A percentile compares a stretch with the other conserved stretches of the same genome.
Evolutionary conservation across 257 asterid genomes (phyloP).

Genomic region (Przewalskia tangutica): DNA sequence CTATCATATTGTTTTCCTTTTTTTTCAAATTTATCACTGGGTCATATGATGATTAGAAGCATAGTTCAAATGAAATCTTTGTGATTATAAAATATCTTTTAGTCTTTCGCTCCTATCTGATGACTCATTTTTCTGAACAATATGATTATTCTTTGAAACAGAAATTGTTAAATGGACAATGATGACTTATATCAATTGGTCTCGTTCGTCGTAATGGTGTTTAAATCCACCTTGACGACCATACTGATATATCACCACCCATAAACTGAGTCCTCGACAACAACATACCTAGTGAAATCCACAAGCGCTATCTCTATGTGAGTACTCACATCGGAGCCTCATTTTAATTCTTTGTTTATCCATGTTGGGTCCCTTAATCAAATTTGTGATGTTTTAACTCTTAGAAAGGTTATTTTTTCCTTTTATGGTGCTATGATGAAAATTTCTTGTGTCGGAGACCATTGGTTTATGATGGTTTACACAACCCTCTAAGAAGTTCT

Average conservation of each 20-base stretch:
- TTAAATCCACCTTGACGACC: constrained; percentile 26
- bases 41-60: constrained; percentile 25
- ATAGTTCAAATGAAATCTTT: constrained; percentile 27
- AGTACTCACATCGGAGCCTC: too few relatives aligned
- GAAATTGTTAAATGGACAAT: background rate
- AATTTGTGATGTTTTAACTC: too few relatives aligned
- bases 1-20: background rate
- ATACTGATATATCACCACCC: constrained; percentile 13
- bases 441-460: background rate
- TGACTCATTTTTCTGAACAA: background rate
- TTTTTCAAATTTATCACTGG: background rate
- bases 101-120: constrained; percentile 45
- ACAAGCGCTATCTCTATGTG: too few relatives aligned
- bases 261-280: constrained; percentile 19
- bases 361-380: too few relatives aligned
- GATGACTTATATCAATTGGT: constrained; percentile 3
- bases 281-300: too few relatives aligned
- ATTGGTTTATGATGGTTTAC: constrained; percentile 20
- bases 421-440: background rate
- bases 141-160: too few relatives aligned
- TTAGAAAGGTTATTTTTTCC: background rate
- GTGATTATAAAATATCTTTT: constrained; percentile 9
- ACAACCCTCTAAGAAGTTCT: constrained; percentile 40
- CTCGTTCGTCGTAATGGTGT: constrained; percentile 16
- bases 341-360: too few relatives aligned